Evolutionary conservation across 345 rosid genomes (phyloP).

Genomic region (Pelargonium nanum): DNA sequence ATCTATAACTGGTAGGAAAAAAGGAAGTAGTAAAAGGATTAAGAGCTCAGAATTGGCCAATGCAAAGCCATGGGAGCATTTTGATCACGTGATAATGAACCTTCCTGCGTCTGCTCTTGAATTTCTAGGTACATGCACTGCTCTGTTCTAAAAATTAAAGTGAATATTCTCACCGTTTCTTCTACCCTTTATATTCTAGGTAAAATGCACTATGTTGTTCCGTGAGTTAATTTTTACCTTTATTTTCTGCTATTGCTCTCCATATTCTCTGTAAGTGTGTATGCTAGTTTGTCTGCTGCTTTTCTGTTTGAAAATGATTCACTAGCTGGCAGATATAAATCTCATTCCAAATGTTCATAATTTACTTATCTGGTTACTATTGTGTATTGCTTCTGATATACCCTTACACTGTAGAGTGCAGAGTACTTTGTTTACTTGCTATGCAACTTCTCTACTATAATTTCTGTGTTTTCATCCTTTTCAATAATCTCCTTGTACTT

Average conservation of each 20-base stretch:
- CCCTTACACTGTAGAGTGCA: background rate
- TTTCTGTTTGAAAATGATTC: too few relatives aligned
- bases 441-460: background rate
- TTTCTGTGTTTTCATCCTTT: background rate
- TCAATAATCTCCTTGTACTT: background rate
- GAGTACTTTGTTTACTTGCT: background rate
- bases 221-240: background rate
- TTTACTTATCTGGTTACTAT: too few relatives aligned
- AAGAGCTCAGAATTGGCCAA: constrained; percentile 38
- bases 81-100: constrained; percentile 93
- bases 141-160: background rate
- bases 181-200: background rate
- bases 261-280: background rate
- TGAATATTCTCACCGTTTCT: background rate
- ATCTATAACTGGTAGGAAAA: constrained; percentile 17
- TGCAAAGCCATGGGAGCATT: constrained; percentile 73
- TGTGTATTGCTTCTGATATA: too few relatives aligned
- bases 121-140: constrained; percentile 49
- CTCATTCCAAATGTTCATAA: too few relatives aligned
- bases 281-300: too few relatives aligned
- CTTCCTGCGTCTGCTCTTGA: constrained; percentile 93
- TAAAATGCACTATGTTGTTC: background rate
- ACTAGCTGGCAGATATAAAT: too few relatives aligned
- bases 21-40: constrained; percentile 53
- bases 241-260: background rate